Evolutionary conservation across 164 flowering plant genomes (phyloP).

Genomic region (Protea cynaroides): DNA sequence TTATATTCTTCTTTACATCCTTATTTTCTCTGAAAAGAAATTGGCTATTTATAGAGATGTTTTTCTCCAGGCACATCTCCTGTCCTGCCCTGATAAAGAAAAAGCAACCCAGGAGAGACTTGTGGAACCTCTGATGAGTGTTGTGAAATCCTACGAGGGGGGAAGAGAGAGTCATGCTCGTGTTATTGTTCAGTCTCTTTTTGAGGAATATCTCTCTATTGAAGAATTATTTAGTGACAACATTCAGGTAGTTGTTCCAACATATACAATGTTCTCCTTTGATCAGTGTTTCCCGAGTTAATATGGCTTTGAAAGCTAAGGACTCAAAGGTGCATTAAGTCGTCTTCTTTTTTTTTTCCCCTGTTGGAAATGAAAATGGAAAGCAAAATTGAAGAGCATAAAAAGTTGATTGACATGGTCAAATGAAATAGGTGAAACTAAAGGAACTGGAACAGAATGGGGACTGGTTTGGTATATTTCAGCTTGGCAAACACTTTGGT

Average conservation of each 20-base stretch:
- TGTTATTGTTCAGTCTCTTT: slow-evolving; percentile 82
- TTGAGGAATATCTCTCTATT: slow-evolving; percentile 81
- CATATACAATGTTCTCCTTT: background rate
- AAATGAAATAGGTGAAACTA: no score
- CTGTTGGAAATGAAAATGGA: no score
- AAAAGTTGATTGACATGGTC: no score
- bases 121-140: slow-evolving; percentile 86
- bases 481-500: no score
- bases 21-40: background rate
- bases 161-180: slow-evolving; percentile 99
- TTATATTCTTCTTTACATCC: background rate
- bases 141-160: slow-evolving; percentile 96
- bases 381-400: no score
- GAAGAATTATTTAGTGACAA: slow-evolving; percentile 95
- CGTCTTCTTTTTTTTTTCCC: no score
- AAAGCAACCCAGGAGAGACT: slow-evolving; percentile 90
- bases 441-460: no score
- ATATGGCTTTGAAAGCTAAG: background rate
- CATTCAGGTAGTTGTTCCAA: slow-evolving; percentile 54
- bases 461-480: no score
- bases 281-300: background rate
- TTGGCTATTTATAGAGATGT: background rate
- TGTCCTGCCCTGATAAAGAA: slow-evolving; percentile 73
- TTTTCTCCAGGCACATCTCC: slow-evolving; percentile 61
- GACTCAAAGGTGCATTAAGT: background rate